Conservation (phyloP, 2,329 filamentous ascomycete species). For the Stemphylium vesicarium region DNA sequence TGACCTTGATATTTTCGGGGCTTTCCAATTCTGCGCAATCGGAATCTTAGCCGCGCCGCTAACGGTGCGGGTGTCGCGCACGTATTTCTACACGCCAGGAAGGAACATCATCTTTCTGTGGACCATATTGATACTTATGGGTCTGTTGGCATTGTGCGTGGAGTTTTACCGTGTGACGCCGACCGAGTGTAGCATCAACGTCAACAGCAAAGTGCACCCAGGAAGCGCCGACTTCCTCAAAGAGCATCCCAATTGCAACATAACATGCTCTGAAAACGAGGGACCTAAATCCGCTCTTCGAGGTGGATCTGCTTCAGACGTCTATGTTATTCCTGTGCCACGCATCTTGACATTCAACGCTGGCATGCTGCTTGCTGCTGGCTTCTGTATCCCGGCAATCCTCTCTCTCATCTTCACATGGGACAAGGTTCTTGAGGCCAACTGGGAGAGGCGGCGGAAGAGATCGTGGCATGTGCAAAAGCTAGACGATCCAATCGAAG, state of each 20-base stretch:
- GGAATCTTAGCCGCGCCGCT: conserved; percentile 69
- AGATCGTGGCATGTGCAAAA: conserved; percentile 47
- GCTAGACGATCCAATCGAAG: conserved; percentile 55
- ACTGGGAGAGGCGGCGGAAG: conserved; percentile 63
- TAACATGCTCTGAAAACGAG: conserved; percentile 54
- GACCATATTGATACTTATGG: conserved; percentile 66
- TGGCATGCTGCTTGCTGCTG: conserved; percentile 66
- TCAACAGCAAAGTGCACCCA: conserved; percentile 49
- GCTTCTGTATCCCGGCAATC: conserved; percentile 69
- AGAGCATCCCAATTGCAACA: conserved; percentile 51
- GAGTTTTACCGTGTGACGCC: conserved; percentile 67
- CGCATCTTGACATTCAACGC: conserved; percentile 63
- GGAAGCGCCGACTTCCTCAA: conserved; percentile 55
- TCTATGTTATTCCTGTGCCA: conserved; percentile 68
- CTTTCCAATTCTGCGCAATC: conserved; percentile 71
- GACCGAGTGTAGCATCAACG: conserved; percentile 52
- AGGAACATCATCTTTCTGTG: conserved; percentile 72
- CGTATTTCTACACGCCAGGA: conserved; percentile 69
- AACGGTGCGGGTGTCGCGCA: conserved; percentile 65
- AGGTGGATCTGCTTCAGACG: conserved; percentile 62
- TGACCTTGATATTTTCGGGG: conserved; percentile 72
- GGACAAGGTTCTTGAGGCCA: conserved; percentile 68
- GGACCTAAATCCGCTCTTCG: conserved; percentile 65
- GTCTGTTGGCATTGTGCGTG: conserved; percentile 66
- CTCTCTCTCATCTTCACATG: conserved; percentile 67